Evolutionary conservation across 2,329 filamentous ascomycete species (phyloP), one percentile per base, ranked within the genome.

Genomic region (Didymella arachidicola): DNA sequence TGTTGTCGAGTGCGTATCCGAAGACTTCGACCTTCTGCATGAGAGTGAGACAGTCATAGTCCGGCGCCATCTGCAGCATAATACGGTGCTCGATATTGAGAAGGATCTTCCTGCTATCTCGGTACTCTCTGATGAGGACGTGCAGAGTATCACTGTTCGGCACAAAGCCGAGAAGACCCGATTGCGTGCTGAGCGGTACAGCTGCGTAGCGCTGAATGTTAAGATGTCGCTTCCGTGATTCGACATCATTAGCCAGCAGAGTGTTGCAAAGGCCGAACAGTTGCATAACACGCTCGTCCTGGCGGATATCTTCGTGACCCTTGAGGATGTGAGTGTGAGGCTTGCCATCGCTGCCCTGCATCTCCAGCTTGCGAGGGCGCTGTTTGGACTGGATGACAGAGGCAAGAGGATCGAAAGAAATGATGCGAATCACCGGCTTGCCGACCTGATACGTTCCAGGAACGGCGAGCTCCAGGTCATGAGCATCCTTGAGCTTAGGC

Each of bases 21-120:
- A 99, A 99, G 11, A 99, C 95, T 78, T 99, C 96, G 0, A 99
- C 96, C 80, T 99, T 99, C 76, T 99, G 96, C 95, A 99, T 98
- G 34, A 99, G 86, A 0, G 96, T 98, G 45, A 99, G 87, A 71
- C 97, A 97, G 74, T 99, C 95, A 72, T 98, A 99, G 75, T 99
- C 95, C 0, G 95, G 96, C 25, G 95, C 95, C 95, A 99, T 99
- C 77, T 99, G 96, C 56, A 99, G 83, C 95, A 99, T 99, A 76
- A 99, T 99, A 42, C 96, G 90, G 75, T 99, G 95, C 80, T 99
- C 95, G 64, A 99, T 99, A 73, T 99, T 99, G 66, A 99, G 89
- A 38, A 99, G 81, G 65, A 99, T 99, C 81, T 97, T 97, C 53
- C 95, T 88, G 67, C 91, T 96, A 77, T 99, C 96, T 62, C 95